Conservation (phyloP, 306 rosid genomes). For the Myrica gale region DNA sequence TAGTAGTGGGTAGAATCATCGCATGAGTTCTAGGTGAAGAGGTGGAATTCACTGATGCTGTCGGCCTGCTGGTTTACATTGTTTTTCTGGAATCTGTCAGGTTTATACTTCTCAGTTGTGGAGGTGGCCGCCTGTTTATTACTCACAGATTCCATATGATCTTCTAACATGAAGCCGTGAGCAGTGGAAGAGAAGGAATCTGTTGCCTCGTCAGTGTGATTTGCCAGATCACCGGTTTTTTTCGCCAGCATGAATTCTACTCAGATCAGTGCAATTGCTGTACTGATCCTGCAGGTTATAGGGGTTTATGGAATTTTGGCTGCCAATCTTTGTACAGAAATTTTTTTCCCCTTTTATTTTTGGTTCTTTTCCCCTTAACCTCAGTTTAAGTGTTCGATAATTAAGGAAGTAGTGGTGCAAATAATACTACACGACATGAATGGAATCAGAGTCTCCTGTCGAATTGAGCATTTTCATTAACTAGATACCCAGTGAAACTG, state of each 20-base stretch:
- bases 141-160: slow-evolving; percentile 31
- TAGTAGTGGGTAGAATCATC: slow-evolving; percentile 35
- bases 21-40: neutral
- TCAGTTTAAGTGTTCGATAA: slow-evolving; percentile 44
- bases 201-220: slow-evolving; percentile 28
- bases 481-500: neutral
- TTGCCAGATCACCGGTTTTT: slow-evolving; percentile 26
- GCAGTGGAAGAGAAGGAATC: slow-evolving; percentile 28
- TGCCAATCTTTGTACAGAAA: slow-evolving; percentile 75
- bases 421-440: slow-evolving; percentile 56
- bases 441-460: slow-evolving; percentile 21
- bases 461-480: slow-evolving; percentile 9
- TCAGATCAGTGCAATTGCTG: slow-evolving; percentile 38
- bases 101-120: slow-evolving; percentile 33
- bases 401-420: slow-evolving; percentile 52
- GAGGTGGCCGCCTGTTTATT: slow-evolving; percentile 25
- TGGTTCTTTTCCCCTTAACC: slow-evolving; percentile 23
- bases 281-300: slow-evolving; percentile 41
- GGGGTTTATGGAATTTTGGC: slow-evolving; percentile 59
- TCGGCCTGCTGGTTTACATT: slow-evolving; percentile 24
- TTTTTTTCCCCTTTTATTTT: slow-evolving; percentile 19
- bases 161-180: slow-evolving; percentile 33
- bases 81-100: slow-evolving; percentile 38
- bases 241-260: slow-evolving; percentile 39
- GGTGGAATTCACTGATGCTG: slow-evolving; percentile 19